Evolutionary conservation across 495 filamentous ascomycete genomes (phyloP).

Genomic region (Aspergillus carlsbadensis): DNA sequence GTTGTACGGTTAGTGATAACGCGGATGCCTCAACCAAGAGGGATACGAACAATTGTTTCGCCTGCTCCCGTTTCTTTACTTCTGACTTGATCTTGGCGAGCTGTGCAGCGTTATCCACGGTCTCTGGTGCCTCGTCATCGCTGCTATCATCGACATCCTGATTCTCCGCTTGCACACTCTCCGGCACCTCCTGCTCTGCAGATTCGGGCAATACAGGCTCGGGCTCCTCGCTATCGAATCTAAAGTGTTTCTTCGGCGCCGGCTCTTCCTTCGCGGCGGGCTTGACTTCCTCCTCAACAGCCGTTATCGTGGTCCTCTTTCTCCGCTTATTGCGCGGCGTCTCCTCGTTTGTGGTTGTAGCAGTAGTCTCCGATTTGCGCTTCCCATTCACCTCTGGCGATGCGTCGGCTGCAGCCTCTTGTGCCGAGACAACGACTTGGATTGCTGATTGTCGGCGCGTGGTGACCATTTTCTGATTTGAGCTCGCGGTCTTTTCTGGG

Average conservation of each 20-base stretch:
- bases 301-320: constrained; percentile 33
- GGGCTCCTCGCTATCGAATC: constrained; percentile 49
- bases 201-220: constrained; percentile 34
- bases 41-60: constrained; percentile 35
- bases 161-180: constrained; percentile 24
- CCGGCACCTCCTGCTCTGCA: constrained; percentile 21
- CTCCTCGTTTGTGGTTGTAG: constrained; percentile 22
- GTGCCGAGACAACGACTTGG: constrained; percentile 12
- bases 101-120: constrained; percentile 45
- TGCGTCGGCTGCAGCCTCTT: constrained; percentile 21
- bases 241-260: constrained; percentile 32
- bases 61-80: constrained; percentile 41
- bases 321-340: constrained; percentile 38
- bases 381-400: constrained; percentile 27
- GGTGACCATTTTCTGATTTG: constrained; percentile 37
- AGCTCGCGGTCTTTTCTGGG: constrained; percentile 11
- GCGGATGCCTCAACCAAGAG: background rate
- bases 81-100: constrained; percentile 39
- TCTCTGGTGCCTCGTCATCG: constrained; percentile 52
- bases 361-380: constrained; percentile 30
- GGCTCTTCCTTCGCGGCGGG: constrained; percentile 16
- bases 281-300: constrained; percentile 20
- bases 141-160: constrained; percentile 31
- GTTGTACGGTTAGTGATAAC: constrained; percentile 21
- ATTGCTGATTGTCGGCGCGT: constrained; percentile 33